Conservation (phyloP, 768 basidiomycete genomes). For the Tephrocybe sp. region DNA sequence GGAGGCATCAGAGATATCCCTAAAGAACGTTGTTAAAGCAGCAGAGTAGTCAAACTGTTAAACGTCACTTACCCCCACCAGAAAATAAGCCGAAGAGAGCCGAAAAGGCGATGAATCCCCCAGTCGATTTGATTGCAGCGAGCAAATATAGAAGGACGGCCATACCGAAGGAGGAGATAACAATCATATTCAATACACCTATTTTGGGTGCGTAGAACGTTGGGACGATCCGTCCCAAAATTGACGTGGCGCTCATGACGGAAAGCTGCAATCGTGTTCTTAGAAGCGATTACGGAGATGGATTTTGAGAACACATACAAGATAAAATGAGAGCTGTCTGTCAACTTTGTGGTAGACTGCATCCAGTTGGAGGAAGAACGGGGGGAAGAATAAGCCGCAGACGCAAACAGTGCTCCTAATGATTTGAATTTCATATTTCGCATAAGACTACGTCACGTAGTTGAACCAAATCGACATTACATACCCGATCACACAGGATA, state of each 20-base stretch:
- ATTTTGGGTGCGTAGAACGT: slow-evolving; percentile 41
- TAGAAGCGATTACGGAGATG: too few relatives aligned
- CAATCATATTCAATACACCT: slow-evolving; percentile 45
- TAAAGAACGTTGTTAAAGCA: too few relatives aligned
- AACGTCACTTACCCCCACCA: slow-evolving; percentile 37
- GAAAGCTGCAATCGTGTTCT: too few relatives aligned
- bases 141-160: slow-evolving; percentile 40
- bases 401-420: too few relatives aligned
- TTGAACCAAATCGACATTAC: too few relatives aligned
- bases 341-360: slow-evolving; percentile 42
- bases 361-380: slow-evolving; percentile 54
- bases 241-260: slow-evolving; percentile 51
- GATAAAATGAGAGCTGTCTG: slow-evolving; percentile 46
- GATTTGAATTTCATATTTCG: too few relatives aligned
- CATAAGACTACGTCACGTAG: too few relatives aligned
- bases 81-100: slow-evolving; percentile 47
- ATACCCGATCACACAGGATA: slow-evolving; percentile 20
- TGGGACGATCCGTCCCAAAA: slow-evolving; percentile 52
- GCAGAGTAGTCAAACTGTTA: slow-evolving; percentile 1
- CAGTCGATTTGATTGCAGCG: slow-evolving; percentile 33
- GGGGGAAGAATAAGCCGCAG: slow-evolving; percentile 42
- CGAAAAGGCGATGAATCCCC: slow-evolving; percentile 38
- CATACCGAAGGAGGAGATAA: slow-evolving; percentile 31
- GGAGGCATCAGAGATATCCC: slow-evolving; percentile 25
- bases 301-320: slow-evolving; percentile 38